These are phyloP conservation scores for Ulmus americana DNA, from an alignment of 331 rosid species.

Conservation along the genomic window DNA sequence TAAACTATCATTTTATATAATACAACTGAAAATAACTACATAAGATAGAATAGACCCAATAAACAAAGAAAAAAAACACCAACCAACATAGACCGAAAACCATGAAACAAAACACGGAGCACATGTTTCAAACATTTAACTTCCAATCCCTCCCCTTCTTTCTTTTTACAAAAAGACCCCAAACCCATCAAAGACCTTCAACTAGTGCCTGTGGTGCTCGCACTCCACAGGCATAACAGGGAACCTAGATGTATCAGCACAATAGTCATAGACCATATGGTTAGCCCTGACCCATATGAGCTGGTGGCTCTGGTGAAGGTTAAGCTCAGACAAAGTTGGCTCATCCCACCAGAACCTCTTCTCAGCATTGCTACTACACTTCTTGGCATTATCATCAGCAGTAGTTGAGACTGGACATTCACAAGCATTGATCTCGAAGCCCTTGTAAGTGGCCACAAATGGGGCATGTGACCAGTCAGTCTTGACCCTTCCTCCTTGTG, in stretches of 20 bases:
- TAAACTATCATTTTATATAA: slow-evolving; percentile 7
- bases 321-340: slow-evolving; percentile 52
- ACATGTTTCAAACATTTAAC: slow-evolving; percentile 38
- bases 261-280: slow-evolving; percentile 87
- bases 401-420: slow-evolving; percentile 39
- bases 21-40: slow-evolving; percentile 11
- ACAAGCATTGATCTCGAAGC: slow-evolving; percentile 61
- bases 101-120: slow-evolving; percentile 45
- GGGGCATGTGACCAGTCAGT: slow-evolving; percentile 97
- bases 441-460: slow-evolving; percentile 59
- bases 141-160: neutral
- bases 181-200: neutral
- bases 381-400: slow-evolving; percentile 35
- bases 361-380: slow-evolving; percentile 51
- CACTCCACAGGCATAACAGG: slow-evolving; percentile 62
- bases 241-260: slow-evolving; percentile 66
- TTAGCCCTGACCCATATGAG: slow-evolving; percentile 81
- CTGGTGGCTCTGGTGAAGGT: slow-evolving; percentile 83
- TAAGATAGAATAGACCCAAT: neutral
- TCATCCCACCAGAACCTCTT: slow-evolving; percentile 89
- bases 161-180: neutral
- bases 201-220: slow-evolving; percentile 56
- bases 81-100: slow-evolving; percentile 4
- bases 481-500: slow-evolving; percentile 87
- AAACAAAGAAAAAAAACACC: neutral